Base-by-base conservation (phyloP, 2,329 filamentous ascomycete genomes). In the Diaporthe eres region DNA sequence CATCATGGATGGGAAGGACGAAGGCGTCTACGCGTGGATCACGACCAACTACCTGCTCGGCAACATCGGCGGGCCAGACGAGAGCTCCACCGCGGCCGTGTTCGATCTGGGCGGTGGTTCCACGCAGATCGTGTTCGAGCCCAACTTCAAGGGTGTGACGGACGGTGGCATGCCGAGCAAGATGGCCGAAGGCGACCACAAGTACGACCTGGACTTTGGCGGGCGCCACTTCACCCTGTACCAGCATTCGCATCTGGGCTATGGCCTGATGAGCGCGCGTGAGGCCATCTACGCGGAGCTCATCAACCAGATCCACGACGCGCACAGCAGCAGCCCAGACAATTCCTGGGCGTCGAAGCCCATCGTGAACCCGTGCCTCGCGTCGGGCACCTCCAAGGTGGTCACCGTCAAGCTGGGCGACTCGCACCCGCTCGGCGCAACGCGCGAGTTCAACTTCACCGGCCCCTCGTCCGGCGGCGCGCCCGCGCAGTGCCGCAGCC, bases 21-120 rank as follows among this genome's bases (percentile, higher is more conserved):
- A 99, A 87, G 97, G 97, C 83, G 96, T 99, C 42, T 99, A 98
- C 83, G 97, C 97, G 72, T 99, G 97, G 97, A 98, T 99, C 84
- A 99, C 97, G 9, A 97, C 95, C 79, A 99, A 99, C 89, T 99
- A 99, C 85, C 93, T 99, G 55, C 92, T 99, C 34, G 96, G 96
- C 81, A 98, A 98, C 87, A 98, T 99, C 84, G 97, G 97, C 76
- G 94, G 94, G 15, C 94, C 95, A 2, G 96, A 98, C 83, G 92
- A 96, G 84, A 95, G 91, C 78, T 94, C 95, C 70, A 98, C 97
- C 2, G 97, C 97, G 55, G 97, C 97, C 70, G 92, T 98, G 76
- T 98, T 99, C 82, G 97, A 99, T 83, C 93, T 99, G 67, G 97
- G 97, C 78, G 97, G 97, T 81, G 97, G 97, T 72, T 98, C 96